Evolutionary conservation across 2,329 filamentous ascomycete species (phyloP).

Genomic region (Xylaria sp.): DNA sequence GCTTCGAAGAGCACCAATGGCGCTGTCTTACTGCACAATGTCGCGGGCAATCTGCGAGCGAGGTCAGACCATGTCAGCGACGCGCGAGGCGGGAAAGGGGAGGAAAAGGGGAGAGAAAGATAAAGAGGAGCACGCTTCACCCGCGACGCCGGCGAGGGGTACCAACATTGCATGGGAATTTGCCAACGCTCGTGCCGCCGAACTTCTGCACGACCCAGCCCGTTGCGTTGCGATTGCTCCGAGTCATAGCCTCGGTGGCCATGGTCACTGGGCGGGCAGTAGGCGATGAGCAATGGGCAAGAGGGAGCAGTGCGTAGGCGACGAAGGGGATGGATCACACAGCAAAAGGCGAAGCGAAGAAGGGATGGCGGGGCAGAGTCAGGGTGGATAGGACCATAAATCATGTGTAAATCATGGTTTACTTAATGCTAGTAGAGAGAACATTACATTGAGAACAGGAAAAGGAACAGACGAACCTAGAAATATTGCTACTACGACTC

Average conservation of each 20-base stretch:
- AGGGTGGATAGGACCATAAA: background rate
- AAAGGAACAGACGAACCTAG: background rate
- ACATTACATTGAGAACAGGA: background rate
- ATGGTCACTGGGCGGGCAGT: constrained; percentile 22
- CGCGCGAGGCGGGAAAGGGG: constrained; percentile 3
- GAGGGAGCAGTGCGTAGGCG: background rate
- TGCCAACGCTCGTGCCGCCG: constrained; percentile 93
- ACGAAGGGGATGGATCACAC: constrained; percentile 5
- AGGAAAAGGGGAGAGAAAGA: too few species aligned
- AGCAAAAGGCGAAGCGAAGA: constrained; percentile 3
- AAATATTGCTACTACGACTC: constrained; percentile 17
- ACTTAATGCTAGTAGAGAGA: background rate
- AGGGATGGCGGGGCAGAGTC: constrained; percentile 23
- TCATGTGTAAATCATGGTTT: constrained; percentile 8
- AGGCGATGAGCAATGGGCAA: constrained; percentile 7
- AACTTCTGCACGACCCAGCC: constrained; percentile 95
- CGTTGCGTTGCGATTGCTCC: constrained; percentile 52
- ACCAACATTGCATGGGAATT: constrained; percentile 79
- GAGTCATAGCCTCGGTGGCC: constrained; percentile 37
- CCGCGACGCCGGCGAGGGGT: constrained; percentile 44
- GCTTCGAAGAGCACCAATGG: constrained; percentile 34
- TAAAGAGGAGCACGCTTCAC: background rate
- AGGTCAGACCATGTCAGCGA: constrained; percentile 32
- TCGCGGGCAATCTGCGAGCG: constrained; percentile 68
- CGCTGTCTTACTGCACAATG: constrained; percentile 69